Evolutionary conservation across 2,329 filamentous ascomycete genomes (phyloP).

Genomic region (Trichoderma cornu-damae): DNA sequence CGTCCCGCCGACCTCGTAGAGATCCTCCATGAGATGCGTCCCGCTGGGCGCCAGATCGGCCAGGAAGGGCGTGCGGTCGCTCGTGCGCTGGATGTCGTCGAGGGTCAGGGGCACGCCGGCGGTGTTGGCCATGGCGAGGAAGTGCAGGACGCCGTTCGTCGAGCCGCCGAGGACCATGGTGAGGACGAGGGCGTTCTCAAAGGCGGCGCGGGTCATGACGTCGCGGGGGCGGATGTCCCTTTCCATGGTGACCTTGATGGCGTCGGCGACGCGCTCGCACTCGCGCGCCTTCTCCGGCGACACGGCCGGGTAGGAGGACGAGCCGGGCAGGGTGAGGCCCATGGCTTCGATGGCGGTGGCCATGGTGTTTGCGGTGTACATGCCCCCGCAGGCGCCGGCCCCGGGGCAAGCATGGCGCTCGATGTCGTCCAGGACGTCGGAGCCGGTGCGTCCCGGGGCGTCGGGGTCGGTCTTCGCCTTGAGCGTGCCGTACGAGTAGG

Average conservation of each 20-base stretch:
- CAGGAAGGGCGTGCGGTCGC: constrained; percentile 77
- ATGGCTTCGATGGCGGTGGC: constrained; percentile 86
- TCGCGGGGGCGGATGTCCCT: constrained; percentile 76
- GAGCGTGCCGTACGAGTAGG: constrained; percentile 71
- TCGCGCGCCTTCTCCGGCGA: constrained; percentile 82
- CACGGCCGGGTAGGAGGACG: constrained; percentile 74
- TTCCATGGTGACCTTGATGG: constrained; percentile 74
- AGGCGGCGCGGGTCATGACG: constrained; percentile 71
- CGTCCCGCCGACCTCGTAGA: constrained; percentile 80
- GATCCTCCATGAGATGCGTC: constrained; percentile 80
- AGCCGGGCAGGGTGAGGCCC: constrained; percentile 78
- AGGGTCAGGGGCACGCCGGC: constrained; percentile 71
- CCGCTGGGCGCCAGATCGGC: constrained; percentile 81
- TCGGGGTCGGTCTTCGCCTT: constrained; percentile 61
- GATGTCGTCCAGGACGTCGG: constrained; percentile 83
- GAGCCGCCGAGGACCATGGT: constrained; percentile 90
- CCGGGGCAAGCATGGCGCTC: constrained; percentile 76
- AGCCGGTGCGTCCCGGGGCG: constrained; percentile 59
- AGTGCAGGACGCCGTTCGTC: constrained; percentile 83
- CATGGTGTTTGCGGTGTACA: constrained; percentile 96
- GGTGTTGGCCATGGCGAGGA: constrained; percentile 84
- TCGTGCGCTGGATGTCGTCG: constrained; percentile 77
- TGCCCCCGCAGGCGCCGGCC: constrained; percentile 68
- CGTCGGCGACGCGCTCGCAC: constrained; percentile 73
- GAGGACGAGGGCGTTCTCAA: constrained; percentile 84